phyloP scores from a whole-genome alignment of 1,284 basidiomycete species.

The Rhodotorula sp. region DNA sequence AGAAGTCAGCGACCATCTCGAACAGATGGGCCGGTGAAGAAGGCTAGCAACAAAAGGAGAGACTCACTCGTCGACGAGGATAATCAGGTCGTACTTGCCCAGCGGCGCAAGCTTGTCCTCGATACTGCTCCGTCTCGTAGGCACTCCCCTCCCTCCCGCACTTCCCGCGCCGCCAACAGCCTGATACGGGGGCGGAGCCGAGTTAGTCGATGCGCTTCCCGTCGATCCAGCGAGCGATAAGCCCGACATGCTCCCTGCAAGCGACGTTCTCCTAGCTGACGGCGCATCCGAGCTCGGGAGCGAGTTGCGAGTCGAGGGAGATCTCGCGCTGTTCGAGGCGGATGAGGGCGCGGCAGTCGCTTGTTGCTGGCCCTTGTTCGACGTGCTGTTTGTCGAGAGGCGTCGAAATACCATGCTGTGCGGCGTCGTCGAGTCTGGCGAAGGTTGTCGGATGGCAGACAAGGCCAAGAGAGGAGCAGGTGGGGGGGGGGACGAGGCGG shows the following conservation, averaged over 20 bases:
- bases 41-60: background rate
- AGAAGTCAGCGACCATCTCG: constrained; percentile 1
- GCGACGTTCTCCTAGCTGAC: background rate
- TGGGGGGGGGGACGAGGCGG: background rate
- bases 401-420: background rate
- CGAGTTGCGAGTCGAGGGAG: too few relatives aligned
- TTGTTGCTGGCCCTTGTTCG: background rate
- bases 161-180: background rate
- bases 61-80: constrained; percentile 23
- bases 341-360: background rate
- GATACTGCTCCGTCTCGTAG: constrained; percentile 3
- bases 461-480: background rate
- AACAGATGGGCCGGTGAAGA: too few relatives aligned
- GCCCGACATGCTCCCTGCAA: too few relatives aligned
- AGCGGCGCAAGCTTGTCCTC: constrained; percentile 30
- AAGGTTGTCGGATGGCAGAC: background rate
- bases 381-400: background rate
- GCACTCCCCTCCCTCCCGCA: background rate
- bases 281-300: too few relatives aligned
- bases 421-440: too few relatives aligned
- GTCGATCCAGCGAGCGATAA: too few relatives aligned
- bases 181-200: background rate
- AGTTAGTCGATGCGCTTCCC: too few relatives aligned
- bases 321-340: too few relatives aligned
- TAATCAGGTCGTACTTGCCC: constrained; percentile 22